Evolutionary conservation across 768 basidiomycete species (phyloP), one percentile per base, ranked within the genome.

Genomic region (Russula foetens): DNA sequence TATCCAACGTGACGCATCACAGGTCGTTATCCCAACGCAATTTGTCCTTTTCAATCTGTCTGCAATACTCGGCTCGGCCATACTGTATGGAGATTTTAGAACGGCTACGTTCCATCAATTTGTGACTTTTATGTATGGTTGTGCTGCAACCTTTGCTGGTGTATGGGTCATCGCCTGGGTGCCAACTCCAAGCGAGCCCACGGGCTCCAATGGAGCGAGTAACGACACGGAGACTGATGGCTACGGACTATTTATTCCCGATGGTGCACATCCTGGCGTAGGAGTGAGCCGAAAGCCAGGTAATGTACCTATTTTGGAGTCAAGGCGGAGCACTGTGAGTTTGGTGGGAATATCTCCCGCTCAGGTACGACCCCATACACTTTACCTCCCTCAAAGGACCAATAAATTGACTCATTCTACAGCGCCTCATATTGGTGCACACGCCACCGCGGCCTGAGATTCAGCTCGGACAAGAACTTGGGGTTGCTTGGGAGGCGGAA

Each of bases 41-140:
- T 98, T 97, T 71, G 92, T 96, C 31, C 79, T 93, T 58, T 98
- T 98, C 76, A 95, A 91, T 26, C 77, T 98, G 38, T 92, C 91
- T 5, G 92, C 92, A 5, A 95, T 99, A 66, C 76, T 90, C 57
- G 96, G 95, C 28, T 95, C 92, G 4, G 92, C 91, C 1, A 86
- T 99, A 17, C 80, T 99, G 1, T 99, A 96, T 69, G 88, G 91
- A 26, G 96, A 99, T 72, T 99, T 99, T 75, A 79, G 83, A 65
- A 83, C 82, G 62, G 85, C 90, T 14, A 81, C 82, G 11, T 89
- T 93, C 70, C 88, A 93, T 70, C 83, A 88, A 68, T 80, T 90
- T 60, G 77, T 92, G 50, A 91, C 88, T 7, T 94, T 94, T 72
- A 68, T 90, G 23, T 92, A 93, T 70, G 92, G 92, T 53, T 91